Evolutionary conservation across 306 rosid species (phyloP).

Genomic region (Delonix regia): DNA sequence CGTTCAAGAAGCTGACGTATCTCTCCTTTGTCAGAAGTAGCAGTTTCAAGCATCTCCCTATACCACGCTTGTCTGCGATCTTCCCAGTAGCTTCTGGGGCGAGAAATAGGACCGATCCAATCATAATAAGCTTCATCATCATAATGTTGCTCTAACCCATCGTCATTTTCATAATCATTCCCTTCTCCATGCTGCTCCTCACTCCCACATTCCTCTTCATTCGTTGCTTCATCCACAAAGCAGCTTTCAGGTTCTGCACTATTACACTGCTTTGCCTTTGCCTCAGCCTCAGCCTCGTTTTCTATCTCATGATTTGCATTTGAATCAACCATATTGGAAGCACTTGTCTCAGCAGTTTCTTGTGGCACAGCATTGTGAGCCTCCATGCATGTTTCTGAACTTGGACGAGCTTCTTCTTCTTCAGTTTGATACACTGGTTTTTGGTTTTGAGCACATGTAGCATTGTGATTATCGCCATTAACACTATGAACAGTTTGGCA

Average conservation of each 20-base stretch:
- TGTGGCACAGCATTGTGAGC: constrained; percentile 26
- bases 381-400: constrained; percentile 1
- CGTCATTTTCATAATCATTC: not conserved
- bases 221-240: constrained; percentile 24
- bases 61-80: constrained; percentile 80
- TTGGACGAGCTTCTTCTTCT: not conserved
- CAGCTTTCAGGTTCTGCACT: constrained; percentile 28
- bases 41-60: constrained; percentile 64
- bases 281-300: constrained; percentile 29
- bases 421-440: not conserved
- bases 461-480: too few relatives aligned
- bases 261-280: constrained; percentile 25
- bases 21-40: constrained; percentile 64
- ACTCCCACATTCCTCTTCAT: constrained; percentile 44
- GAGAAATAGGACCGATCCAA: constrained; percentile 79
- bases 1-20: constrained; percentile 77
- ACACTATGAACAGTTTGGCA: not conserved
- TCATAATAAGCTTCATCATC: constrained; percentile 53
- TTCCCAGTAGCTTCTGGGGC: constrained; percentile 94
- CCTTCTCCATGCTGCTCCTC: constrained; percentile 27
- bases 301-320: constrained; percentile 40
- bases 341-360: constrained; percentile 29
- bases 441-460: not conserved
- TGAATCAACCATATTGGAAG: constrained; percentile 33
- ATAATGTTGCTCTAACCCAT: constrained; percentile 29